Conservation (phyloP, 2,329 filamentous ascomycete genomes). For the Xylaria sp. region DNA sequence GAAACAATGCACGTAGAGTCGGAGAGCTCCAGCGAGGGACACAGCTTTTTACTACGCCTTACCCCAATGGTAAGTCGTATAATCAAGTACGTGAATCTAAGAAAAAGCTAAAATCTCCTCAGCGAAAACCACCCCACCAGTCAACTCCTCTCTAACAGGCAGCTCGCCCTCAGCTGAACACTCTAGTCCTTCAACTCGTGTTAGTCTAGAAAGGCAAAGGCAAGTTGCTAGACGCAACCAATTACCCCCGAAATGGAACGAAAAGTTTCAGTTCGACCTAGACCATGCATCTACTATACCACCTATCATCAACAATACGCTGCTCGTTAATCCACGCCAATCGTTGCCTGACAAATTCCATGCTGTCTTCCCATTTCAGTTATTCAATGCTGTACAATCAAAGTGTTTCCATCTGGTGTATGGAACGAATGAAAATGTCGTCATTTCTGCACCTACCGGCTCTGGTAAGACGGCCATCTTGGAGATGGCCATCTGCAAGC, state of each 20-base stretch:
- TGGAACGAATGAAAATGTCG: slow-evolving; percentile 73
- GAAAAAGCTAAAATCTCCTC: slow-evolving; percentile 21
- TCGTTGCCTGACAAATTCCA: slow-evolving; percentile 73
- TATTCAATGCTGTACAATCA: slow-evolving; percentile 85
- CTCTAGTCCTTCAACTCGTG: slow-evolving; percentile 40
- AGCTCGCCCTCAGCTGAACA: slow-evolving; percentile 35
- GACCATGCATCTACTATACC: slow-evolving; percentile 39
- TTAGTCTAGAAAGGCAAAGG: slow-evolving; percentile 30
- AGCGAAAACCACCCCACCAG: slow-evolving; percentile 29
- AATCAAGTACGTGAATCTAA: not conserved
- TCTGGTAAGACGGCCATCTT: slow-evolving; percentile 85
- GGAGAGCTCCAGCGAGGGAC: slow-evolving; percentile 28
- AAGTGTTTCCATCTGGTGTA: slow-evolving; percentile 75
- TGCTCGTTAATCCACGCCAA: slow-evolving; percentile 49
- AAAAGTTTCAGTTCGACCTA: slow-evolving; percentile 32
- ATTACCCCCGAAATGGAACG: slow-evolving; percentile 28
- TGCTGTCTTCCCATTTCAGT: slow-evolving; percentile 71
- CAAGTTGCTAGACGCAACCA: slow-evolving; percentile 22
- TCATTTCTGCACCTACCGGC: slow-evolving; percentile 81
- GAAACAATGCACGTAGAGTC: slow-evolving; percentile 24
- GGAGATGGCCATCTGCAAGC: slow-evolving; percentile 79
- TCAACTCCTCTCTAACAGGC: slow-evolving; percentile 27
- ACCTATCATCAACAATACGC: slow-evolving; percentile 47
- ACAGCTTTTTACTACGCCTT: slow-evolving; percentile 32
- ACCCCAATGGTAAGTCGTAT: slow-evolving; percentile 31